These are phyloP conservation scores for Rachicladosporium sp. DNA, from an alignment of 2,329 filamentous ascomycete genomes.

Conservation along the genomic window DNA sequence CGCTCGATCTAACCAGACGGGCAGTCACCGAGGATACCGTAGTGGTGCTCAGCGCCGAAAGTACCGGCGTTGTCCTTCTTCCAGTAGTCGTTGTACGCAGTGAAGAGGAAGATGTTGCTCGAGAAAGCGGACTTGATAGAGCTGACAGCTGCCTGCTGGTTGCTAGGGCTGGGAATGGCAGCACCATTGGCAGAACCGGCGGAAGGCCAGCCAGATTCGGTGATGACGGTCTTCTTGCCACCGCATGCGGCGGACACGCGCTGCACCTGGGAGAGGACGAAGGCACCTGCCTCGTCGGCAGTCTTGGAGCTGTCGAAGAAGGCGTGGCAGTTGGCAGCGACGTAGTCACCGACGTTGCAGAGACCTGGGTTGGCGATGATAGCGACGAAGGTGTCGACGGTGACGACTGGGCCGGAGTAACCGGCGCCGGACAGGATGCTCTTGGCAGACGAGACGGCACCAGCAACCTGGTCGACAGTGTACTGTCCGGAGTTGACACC, in stretches of 20 bases:
- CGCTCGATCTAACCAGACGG: conserved; percentile 10
- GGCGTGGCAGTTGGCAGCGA: conserved; percentile 68
- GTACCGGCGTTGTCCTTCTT: conserved; percentile 52
- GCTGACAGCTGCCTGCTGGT: conserved; percentile 54
- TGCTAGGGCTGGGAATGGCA: conserved; percentile 55
- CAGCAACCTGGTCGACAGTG: conserved; percentile 40
- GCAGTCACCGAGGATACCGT: conserved; percentile 42
- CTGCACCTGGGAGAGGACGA: conserved; percentile 46
- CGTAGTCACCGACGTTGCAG: conserved; percentile 64
- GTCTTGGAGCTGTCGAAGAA: conserved; percentile 61
- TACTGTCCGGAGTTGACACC: conserved; percentile 53
- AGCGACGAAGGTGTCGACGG: conserved; percentile 66
- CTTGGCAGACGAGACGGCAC: conserved; percentile 47
- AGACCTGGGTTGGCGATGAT: conserved; percentile 59
- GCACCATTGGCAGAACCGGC: conserved; percentile 51
- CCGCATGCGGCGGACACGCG: conserved; percentile 36
- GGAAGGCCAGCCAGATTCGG: conserved; percentile 77
- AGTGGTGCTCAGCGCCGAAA: conserved; percentile 63
- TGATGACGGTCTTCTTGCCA: conserved; percentile 56
- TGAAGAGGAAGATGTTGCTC: conserved; percentile 57
- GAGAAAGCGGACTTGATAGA: conserved; percentile 52
- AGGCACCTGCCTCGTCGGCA: conserved; percentile 52
- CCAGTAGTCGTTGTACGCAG: conserved; percentile 69
- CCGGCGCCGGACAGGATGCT: conserved; percentile 46
- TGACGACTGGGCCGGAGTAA: conserved; percentile 61